Evolutionary conservation across 169 alveolate species (phyloP), one percentile per base, ranked within the genome.

Genomic region (Plasmodium gonderi): DNA sequence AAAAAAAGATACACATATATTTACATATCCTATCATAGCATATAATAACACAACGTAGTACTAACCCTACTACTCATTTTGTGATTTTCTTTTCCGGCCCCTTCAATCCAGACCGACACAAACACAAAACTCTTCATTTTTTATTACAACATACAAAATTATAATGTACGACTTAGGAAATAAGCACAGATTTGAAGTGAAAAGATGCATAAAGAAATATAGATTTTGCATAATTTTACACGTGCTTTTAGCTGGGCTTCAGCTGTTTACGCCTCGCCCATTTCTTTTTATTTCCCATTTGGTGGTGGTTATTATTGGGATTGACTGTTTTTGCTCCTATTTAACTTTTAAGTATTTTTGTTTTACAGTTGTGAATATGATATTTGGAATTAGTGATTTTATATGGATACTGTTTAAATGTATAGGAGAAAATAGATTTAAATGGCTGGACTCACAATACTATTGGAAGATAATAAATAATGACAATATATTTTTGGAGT

Each of bases 321-420:
- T 74, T 29, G 79, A 85, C 40, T 85, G 85, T 20, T 72, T 72
- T 77, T 74, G 92, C 45, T 72, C 92, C 2, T 75, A 85, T 67
- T 85, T 85, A 51, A 75, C 87, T 11, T 85, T 74, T 74, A 85
- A 75, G 80, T 85, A 85, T 36, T 85, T 85, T 77, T 74, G 79
- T 31, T 85, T 85, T 77, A 85, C 92, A 74, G 79, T 85, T 33
- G 92, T 85, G 17, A 85, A 85, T 85, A 85, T 85, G 92, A 85
- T 85, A 51, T 85, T 75, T 64, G 92, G 92, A n/a, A 85, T 85
- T 85, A 85, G 54, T 11, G 87, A 85, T 36, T 85, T 75, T 12
- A 85, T 85, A 74, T 85, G 92, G 92, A 42, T 85, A 75, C 87
- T 85, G n/a, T 85, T 85, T 42, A 85, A 85, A 78, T 85, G 92